Evolutionary conservation across 2,329 filamentous ascomycete genomes (phyloP).

Genomic region (Trichoderma sp.): DNA sequence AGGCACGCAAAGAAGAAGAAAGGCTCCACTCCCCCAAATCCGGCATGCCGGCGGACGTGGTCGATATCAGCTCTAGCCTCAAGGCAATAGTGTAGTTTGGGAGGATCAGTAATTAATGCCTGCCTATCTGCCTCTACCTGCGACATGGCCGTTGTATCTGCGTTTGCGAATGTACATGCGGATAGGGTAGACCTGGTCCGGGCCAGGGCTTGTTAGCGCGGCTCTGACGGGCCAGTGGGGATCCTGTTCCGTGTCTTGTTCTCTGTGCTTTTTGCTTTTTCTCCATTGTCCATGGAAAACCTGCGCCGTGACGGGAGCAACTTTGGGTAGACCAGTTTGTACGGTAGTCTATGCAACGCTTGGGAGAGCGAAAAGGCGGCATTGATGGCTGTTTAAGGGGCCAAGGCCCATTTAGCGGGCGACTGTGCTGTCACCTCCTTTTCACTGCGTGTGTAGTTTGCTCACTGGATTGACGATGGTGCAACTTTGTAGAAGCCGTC

Average conservation of each 20-base stretch:
- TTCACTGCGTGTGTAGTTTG: neutral
- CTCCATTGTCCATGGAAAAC: conserved; percentile 12
- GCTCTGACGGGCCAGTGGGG: conserved; percentile 24
- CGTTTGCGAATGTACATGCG: neutral
- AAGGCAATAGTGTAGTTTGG: conserved; percentile 25
- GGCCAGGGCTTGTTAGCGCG: conserved; percentile 19
- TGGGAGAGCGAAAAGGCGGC: neutral
- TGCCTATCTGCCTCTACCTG: neutral
- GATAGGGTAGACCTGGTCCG: conserved; percentile 5
- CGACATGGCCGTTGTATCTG: neutral
- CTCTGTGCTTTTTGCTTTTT: neutral
- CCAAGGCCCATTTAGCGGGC: neutral
- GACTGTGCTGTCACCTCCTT: conserved; percentile 12
- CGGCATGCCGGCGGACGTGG: conserved; percentile 24
- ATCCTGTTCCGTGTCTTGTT: neutral
- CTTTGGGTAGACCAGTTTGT: conserved; percentile 3
- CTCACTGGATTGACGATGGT: neutral
- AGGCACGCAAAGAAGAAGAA: too few relatives aligned
- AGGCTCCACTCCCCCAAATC: conserved; percentile 9
- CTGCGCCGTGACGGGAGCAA: neutral
- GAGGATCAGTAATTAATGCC: conserved; percentile 17
- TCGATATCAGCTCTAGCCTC: conserved; percentile 28
- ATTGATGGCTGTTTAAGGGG: conserved; percentile 2
- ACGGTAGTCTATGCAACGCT: neutral
- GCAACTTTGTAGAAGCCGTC: neutral